Evolutionary conservation across 2,329 filamentous ascomycete genomes (phyloP).

Genomic region (Lanzia echinophila): DNA sequence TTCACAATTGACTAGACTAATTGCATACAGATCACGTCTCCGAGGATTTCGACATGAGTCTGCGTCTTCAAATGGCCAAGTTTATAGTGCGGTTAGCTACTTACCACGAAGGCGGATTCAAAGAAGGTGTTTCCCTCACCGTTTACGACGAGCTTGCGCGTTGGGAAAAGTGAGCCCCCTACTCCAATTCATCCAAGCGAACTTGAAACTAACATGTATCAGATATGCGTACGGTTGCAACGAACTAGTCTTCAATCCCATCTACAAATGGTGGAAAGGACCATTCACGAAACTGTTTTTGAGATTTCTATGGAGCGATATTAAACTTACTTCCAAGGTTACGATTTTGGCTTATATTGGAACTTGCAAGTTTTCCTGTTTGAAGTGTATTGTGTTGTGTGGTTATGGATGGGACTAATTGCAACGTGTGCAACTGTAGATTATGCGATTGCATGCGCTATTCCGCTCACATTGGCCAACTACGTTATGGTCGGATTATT

Average conservation of each 20-base stretch:
- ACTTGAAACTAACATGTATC: neutral
- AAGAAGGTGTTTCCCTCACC: slow-evolving; percentile 67
- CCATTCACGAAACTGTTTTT: slow-evolving; percentile 61
- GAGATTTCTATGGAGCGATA: slow-evolving; percentile 52
- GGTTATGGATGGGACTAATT: neutral
- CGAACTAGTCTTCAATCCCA: slow-evolving; percentile 63
- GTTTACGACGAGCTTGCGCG: slow-evolving; percentile 66
- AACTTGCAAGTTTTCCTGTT: slow-evolving; percentile 20
- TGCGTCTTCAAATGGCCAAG: slow-evolving; percentile 62
- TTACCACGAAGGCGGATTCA: slow-evolving; percentile 63
- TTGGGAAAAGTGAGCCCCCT: slow-evolving; percentile 52
- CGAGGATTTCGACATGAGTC: slow-evolving; percentile 70
- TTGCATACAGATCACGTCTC: slow-evolving; percentile 43
- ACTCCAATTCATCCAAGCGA: neutral
- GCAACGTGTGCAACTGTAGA: slow-evolving; percentile 8
- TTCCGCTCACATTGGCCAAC: slow-evolving; percentile 60
- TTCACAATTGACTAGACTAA: neutral
- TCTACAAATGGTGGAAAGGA: slow-evolving; percentile 55
- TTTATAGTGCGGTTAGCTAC: slow-evolving; percentile 63
- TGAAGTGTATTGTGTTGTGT: no score
- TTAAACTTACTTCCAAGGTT: slow-evolving; percentile 59
- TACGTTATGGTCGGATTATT: slow-evolving; percentile 69
- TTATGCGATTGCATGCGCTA: slow-evolving; percentile 61
- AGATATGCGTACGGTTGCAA: slow-evolving; percentile 62
- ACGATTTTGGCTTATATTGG: slow-evolving; percentile 66